Evolutionary conservation across 2,329 filamentous ascomycete genomes (phyloP).

Genomic region (Trichoderma afroharzianum): DNA sequence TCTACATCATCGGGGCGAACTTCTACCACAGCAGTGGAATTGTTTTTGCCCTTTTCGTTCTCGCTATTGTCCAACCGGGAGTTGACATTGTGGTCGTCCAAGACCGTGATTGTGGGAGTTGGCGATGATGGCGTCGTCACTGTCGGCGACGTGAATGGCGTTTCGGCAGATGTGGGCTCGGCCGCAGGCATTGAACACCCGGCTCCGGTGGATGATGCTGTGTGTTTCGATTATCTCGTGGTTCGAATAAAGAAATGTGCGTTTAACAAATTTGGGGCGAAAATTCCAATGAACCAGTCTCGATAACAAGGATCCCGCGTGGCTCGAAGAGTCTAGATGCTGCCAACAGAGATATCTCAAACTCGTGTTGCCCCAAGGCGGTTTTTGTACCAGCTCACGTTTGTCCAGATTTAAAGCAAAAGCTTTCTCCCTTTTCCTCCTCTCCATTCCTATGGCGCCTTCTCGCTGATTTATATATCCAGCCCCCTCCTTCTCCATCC

Average conservation of each 20-base stretch:
- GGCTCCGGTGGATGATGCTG: background rate
- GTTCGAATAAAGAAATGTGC: background rate
- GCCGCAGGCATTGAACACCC: background rate
- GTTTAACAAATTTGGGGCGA: background rate
- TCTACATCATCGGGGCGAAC: background rate
- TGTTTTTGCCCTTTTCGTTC: background rate
- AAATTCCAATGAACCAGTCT: background rate
- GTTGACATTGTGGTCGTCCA: background rate
- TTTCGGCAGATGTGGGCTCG: background rate
- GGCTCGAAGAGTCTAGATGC: background rate
- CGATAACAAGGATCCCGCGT: background rate
- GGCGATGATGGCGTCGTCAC: background rate
- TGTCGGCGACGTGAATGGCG: background rate
- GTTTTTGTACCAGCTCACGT: background rate
- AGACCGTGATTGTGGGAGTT: background rate
- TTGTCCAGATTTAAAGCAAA: background rate
- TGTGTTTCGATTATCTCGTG: background rate
- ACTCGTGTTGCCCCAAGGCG: background rate
- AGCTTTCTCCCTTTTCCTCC: background rate
- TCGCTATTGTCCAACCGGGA: background rate
- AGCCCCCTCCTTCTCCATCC: background rate
- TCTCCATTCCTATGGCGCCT: background rate
- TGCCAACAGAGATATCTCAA: background rate
- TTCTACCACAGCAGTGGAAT: background rate
- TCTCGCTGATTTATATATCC: background rate